Base-by-base conservation (phyloP, 2,329 filamentous ascomycete genomes). In the Metarhizium robertsii region DNA sequence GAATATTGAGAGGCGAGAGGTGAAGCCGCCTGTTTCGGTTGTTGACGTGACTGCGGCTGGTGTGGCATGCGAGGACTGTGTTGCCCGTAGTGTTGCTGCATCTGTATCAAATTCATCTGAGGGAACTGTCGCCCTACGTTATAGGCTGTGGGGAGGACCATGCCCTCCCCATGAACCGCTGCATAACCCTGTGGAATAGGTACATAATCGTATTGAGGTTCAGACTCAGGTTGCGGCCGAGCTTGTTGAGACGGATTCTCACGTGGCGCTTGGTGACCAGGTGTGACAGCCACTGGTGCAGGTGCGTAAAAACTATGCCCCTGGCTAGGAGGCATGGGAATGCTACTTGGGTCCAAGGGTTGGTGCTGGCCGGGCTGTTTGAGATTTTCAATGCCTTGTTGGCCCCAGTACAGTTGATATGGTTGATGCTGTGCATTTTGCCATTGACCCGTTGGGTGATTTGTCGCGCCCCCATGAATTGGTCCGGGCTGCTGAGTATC, bases 151-250 rank as follows among this genome's bases (percentile, higher is more conserved):
- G 64, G 66, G 2, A 61, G 65, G n/a, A 62, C 52, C 13, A 56
- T 60, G 20, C 68, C 71, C 50, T 73, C 71, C 32, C 68, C 70
- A 50, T 71, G 69, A 4, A 73, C 71, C 14, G 68, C 60, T 6
- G 59, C 55, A 48, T 75, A 75, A 13, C 66, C 65, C 30, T 57
- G 60, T 0, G 73, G 72, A 40, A 74, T 72, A 1, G 73, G 69
- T 1, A 75, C 69, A 13, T 62, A 61, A 3, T 62, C 70, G 42
- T 75, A 75, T 32, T 65, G 64, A 13, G 66, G 71, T 49, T 72
- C 71, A 4, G 54, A 49, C 16, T 56, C 50, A 16, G 25, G 16
- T 5, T 47, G 43, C 40, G 8, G 13, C 6, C 18, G 13, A 25
- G 16, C 32, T 13, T 34, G 34, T 4, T 50, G 52, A 13, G 8